Conservation (phyloP, 371 early-diverging fungal species). For the Apophysomyces ossiformis region DNA sequence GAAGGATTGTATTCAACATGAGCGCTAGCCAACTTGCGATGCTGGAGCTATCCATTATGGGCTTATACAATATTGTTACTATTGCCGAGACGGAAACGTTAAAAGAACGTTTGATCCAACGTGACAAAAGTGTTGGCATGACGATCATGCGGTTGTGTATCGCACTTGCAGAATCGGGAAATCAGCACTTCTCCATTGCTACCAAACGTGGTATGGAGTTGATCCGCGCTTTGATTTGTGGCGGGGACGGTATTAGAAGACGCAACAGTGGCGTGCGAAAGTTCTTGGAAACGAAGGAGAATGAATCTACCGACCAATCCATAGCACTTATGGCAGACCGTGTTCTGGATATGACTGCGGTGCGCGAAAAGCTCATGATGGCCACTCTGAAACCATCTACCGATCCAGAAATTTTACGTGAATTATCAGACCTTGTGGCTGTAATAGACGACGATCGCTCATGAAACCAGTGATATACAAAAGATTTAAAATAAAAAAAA, state of each 20-base stretch:
- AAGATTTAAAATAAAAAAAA: neutral
- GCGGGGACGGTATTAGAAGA: conserved; percentile 42
- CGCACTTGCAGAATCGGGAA: conserved; percentile 56
- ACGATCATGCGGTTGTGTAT: conserved; percentile 56
- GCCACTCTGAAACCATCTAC: conserved; percentile 50
- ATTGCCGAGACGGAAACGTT: conserved; percentile 43
- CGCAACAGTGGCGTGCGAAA: conserved; percentile 14
- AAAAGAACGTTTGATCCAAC: conserved; percentile 40
- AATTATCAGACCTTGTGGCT: conserved; percentile 44
- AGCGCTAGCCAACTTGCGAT: conserved; percentile 57
- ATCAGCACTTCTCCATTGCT: conserved; percentile 41
- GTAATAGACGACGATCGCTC: conserved; percentile 44
- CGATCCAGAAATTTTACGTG: conserved; percentile 46
- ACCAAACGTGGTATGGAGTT: conserved; percentile 51
- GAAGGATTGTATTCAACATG: conserved; percentile 53
- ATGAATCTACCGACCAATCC: conserved; percentile 22
- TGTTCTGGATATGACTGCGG: conserved; percentile 42
- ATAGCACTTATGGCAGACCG: conserved; percentile 31
- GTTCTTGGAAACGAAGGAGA: conserved; percentile 11
- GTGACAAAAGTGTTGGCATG: conserved; percentile 48
- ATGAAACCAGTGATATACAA: neutral
- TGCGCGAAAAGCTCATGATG: conserved; percentile 47
- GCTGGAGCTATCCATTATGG: conserved; percentile 59
- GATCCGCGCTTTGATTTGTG: conserved; percentile 43
- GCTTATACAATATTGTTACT: conserved; percentile 56